These are phyloP conservation scores for Pilasporangium apinafurcum DNA, from an alignment of 352 stramenopile genomes.

Conservation along the genomic window DNA sequence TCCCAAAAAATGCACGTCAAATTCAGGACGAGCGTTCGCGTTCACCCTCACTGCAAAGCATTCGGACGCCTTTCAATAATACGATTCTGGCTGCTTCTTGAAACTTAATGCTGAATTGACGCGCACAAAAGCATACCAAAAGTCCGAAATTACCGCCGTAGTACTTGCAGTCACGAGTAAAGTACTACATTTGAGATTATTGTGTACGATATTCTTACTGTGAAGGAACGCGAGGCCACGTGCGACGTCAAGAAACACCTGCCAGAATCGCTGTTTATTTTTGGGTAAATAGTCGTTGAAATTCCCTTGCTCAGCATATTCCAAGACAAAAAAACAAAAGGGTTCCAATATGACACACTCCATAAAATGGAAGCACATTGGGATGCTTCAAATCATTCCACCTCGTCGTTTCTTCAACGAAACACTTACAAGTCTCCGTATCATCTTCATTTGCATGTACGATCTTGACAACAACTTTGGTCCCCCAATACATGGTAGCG, in stretches of 20 bases:
- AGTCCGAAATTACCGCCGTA: conserved; percentile 19
- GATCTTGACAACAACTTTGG: conserved; percentile 9
- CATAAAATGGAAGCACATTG: conserved; percentile 19
- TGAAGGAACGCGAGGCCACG: conserved; percentile 21
- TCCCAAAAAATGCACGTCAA: conserved; percentile 17
- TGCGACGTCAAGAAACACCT: conserved; percentile 22
- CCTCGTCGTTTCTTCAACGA: conserved; percentile 7
- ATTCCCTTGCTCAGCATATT: conserved; percentile 12
- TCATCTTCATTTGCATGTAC: conserved; percentile 5
- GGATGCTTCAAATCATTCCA: conserved; percentile 11
- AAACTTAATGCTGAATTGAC: conserved; percentile 13
- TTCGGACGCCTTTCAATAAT: conserved; percentile 16
- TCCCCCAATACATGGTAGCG: conserved; percentile 8
- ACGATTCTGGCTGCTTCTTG: conserved; percentile 8
- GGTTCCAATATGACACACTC: conserved; percentile 6
- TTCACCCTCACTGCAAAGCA: conserved; percentile 4
- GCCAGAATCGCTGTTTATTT: conserved; percentile 14
- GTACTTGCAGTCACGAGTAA: conserved; percentile 14
- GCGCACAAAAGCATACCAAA: conserved; percentile 18
- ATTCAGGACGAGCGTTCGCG: conserved; percentile 7
- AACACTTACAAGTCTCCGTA: conserved; percentile 3
- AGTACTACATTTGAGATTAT: conserved; percentile 27
- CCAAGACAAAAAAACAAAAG: conserved; percentile 12
- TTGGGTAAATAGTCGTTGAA: conserved; percentile 14
- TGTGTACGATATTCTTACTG: conserved; percentile 14